These are phyloP conservation scores for Telopea speciosissima DNA, from an alignment of 177 flowering plant species.

Conservation along the genomic window DNA sequence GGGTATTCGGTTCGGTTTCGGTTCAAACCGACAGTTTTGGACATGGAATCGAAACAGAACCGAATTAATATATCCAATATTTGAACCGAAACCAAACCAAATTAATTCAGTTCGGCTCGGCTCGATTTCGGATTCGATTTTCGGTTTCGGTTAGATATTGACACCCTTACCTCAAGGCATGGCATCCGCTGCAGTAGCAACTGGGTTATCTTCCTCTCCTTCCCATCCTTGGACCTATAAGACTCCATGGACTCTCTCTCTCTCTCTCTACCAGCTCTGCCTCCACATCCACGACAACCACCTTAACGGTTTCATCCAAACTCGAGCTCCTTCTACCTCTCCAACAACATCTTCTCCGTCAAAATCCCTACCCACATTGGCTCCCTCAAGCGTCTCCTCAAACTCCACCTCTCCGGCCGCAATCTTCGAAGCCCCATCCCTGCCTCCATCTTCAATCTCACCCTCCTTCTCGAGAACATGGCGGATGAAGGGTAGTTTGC, in stretches of 20 bases:
- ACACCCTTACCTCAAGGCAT: slow-evolving; percentile 40
- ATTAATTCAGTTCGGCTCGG: no score
- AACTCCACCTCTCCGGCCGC: slow-evolving; percentile 76
- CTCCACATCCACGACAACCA: slow-evolving; percentile 80
- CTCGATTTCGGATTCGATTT: no score
- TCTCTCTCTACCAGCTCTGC: no score
- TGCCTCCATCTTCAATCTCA: slow-evolving; percentile 22
- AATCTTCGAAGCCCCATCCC: slow-evolving; percentile 67
- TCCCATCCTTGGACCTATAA: slow-evolving; percentile 50
- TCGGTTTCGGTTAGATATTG: no score
- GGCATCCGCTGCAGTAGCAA: slow-evolving; percentile 40
- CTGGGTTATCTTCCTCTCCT: slow-evolving; percentile 39
- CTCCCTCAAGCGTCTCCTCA: slow-evolving; percentile 41
- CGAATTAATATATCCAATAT: no score
- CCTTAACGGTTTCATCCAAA: slow-evolving; percentile 62
- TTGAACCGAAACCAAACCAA: no score
- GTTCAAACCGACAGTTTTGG: no score
- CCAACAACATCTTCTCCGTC: slow-evolving; percentile 75
- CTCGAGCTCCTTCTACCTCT: slow-evolving; percentile 70
- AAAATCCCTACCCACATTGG: slow-evolving; percentile 49
- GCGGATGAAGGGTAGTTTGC: no score
- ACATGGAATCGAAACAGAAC: no score
- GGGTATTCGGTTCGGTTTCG: no score
- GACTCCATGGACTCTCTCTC: no score
- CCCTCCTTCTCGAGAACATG: slow-evolving; percentile 49